Base-by-base conservation (phyloP, 2,329 filamentous ascomycete species). In the Purpureocillium takamizusanense region DNA sequence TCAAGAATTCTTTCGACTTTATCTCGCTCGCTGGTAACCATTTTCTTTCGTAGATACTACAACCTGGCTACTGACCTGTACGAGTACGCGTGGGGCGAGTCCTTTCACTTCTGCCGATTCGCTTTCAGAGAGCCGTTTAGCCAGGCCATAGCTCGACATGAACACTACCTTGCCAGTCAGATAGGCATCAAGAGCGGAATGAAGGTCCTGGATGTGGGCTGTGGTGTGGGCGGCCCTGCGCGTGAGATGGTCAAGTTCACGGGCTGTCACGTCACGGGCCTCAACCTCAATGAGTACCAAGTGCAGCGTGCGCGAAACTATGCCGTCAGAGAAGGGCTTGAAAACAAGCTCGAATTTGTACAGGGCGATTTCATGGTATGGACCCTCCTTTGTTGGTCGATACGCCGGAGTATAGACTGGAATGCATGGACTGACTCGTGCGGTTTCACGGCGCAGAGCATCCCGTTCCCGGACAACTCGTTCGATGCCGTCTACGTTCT, bases 261-360 rank as follows among this genome's bases (percentile, higher is more conserved):
- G 6, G 87, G 84, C 42, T 82, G 77, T 53, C 86, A 94, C 53
- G 75, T 95, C 42, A 81, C 86, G 16, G 89, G 89, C 17, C 65
- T 95, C 61, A 95, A 95, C 77, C 94, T 95, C 78, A 95, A 95
- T 65, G 86, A 94, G 66, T 95, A 95, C 71, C 89, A 95, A 68
- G 94, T 95, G 47, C 74, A 92, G 59, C 83, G 89, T 41, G 89
- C 88, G 2, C 86, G 80, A 14, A 70, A 72, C 36, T 94, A 95
- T 57, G 87, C 87, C 2, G 65, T 75, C 44, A 84, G 84, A 61
- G 86, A 94, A 61, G 81, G 82, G 16, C 69, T 95, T 31, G 72
- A 79, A 1, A 60, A 84, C 52, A 86, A 92, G 66, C 66, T 94
- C 50, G 74, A 72, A 49, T 95, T 86, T 55, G 80, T 85, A 50